These are phyloP conservation scores for Saturnispora ahearnii DNA, from an alignment of 805 yeast genomes.

Conservation along the genomic window DNA sequence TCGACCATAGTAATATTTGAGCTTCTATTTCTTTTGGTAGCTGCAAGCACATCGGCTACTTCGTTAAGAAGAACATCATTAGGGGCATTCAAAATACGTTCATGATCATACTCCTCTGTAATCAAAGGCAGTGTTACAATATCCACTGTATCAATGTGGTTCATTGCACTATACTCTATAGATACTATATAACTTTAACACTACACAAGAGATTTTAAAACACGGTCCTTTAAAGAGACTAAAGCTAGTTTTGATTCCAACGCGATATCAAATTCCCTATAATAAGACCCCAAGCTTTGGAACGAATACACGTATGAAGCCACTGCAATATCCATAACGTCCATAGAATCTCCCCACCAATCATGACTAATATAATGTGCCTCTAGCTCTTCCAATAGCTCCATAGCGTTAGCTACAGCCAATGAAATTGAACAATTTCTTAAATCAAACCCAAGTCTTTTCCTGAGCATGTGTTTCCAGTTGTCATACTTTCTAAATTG, in stretches of 20 bases:
- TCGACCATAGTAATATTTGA: not conserved
- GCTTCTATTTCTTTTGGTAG: not conserved
- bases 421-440: not conserved
- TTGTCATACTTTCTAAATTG: not conserved
- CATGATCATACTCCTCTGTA: not conserved
- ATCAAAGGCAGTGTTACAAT: conserved; percentile 2
- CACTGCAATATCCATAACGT: conserved; percentile 1
- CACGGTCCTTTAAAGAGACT: conserved; percentile 3
- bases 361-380: not conserved
- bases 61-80: not conserved
- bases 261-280: conserved; percentile 1
- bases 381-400: not conserved
- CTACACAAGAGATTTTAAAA: not conserved
- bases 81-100: not conserved
- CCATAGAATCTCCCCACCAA: conserved; percentile 2
- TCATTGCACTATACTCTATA: not conserved
- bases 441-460: not conserved
- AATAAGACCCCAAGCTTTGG: not conserved
- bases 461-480: conserved; percentile 2
- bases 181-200: not conserved
- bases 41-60: not conserved
- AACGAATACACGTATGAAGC: not conserved
- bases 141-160: not conserved
- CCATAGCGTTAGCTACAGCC: not conserved
- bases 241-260: not conserved